Evolutionary conservation across 768 basidiomycete species (phyloP), one percentile per base, ranked within the genome.

Genomic region (Calocybe gangraenosa): DNA sequence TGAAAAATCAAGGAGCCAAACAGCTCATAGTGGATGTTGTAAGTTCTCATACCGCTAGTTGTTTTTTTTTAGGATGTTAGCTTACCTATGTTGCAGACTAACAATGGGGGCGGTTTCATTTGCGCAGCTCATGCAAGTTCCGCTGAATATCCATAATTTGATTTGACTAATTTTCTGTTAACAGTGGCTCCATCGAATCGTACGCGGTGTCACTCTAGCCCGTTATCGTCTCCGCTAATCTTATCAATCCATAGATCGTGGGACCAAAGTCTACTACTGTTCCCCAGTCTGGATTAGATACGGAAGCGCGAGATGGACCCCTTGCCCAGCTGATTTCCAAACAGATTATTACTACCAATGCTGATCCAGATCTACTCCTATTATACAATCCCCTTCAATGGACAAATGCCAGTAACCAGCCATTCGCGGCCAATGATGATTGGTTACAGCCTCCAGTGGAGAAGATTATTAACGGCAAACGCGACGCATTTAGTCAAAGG

Each of bases 21-120:
- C 71, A 69, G 45, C 60, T 84, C 31, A 70, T 84, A 37, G 75
- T 82, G 20, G 80, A 82, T 63, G 73, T 82, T 52, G 76, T 78
- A 50, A 30, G 71, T 65, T 28, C 19, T 34, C n/a, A 33, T 32
- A 7, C 40, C 40, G 18, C 34, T 7, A n/a, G 14, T 7, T 35
- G 34, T 6, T 35, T 35, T 31, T 31, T 31, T 31, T 14, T 35
- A 14, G 7, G 11, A 28, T 28, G 25, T 28, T 11, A n/a, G n/a
- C 34, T 35, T 18, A n/a, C 6, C 14, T n/a, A n/a, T 7, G 14
- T 30, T 19, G 7, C 44, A 76, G 73, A 66, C 69, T 1, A 75
- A 76, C 50, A 77, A 75, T 43, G 75, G 74, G 37, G 73, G 75
- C 50, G 74, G 71, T 11, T 81, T 72, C 62, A 78, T 82, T 47